A percentile compares a stretch with the other conserved stretches of the same genome.
Evolutionary conservation across 108 stramenopile species (phyloP).

Genomic region (Epithemia pelagica): DNA sequence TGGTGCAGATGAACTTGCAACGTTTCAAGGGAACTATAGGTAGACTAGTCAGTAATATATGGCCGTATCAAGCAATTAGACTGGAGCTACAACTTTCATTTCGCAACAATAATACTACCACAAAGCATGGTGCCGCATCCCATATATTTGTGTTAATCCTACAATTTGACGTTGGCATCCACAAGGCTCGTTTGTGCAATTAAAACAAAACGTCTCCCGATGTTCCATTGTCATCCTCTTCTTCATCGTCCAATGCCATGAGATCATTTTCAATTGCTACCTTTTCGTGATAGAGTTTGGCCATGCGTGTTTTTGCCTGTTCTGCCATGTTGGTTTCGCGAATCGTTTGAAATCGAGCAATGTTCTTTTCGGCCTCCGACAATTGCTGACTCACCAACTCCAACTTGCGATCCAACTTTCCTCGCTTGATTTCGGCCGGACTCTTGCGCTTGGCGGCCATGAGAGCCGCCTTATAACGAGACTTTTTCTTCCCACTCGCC

Average conservation of each 20-base stretch:
- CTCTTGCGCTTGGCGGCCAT: neutral
- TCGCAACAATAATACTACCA: too few species aligned
- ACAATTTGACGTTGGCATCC: too few species aligned
- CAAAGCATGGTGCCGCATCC: too few species aligned
- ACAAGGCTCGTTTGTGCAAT: too few species aligned
- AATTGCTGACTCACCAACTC: neutral
- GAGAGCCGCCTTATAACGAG: neutral
- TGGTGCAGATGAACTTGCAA: too few species aligned
- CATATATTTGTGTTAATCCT: too few species aligned
- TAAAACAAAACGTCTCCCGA: too few species aligned
- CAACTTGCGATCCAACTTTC: neutral
- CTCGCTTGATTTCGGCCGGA: neutral
- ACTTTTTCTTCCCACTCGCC: neutral
- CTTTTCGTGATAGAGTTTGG: neutral
- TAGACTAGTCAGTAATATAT: too few species aligned
- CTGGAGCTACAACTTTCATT: too few species aligned
- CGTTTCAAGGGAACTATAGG: too few species aligned
- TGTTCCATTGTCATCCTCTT: neutral
- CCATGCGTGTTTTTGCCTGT: neutral
- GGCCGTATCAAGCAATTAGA: too few species aligned
- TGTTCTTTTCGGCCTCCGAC: neutral
- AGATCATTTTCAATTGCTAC: neutral
- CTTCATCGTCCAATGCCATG: neutral
- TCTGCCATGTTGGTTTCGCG: neutral
- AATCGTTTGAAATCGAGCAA: neutral